phyloP scores from a whole-genome alignment of 2,329 filamentous ascomycete genomes.

The Setomelanomma holmii region DNA sequence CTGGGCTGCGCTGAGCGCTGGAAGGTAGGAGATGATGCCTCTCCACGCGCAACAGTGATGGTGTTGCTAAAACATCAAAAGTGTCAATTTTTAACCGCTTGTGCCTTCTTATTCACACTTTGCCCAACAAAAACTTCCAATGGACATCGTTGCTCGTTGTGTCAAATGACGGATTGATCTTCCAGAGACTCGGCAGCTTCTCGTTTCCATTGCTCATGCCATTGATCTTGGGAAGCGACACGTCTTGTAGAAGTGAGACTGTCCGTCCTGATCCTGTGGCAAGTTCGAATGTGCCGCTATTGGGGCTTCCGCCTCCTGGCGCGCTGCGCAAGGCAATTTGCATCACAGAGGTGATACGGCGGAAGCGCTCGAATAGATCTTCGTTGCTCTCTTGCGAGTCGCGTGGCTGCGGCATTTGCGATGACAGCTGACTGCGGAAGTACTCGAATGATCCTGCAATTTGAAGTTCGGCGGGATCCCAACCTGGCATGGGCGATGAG shows the following conservation, averaged over 20 bases:
- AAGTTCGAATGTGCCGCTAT: conserved; percentile 43
- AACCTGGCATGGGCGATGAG: conserved; percentile 39
- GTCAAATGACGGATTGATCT: conserved; percentile 36
- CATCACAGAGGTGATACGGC: conserved; percentile 44
- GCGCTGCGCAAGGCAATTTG: conserved; percentile 30
- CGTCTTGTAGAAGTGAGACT: conserved; percentile 42
- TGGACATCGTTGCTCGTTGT: conserved; percentile 41
- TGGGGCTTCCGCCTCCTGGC: conserved; percentile 35
- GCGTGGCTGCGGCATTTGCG: conserved; percentile 38
- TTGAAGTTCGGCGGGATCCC: conserved; percentile 43
- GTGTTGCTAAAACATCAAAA: no score
- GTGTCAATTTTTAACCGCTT: no score
- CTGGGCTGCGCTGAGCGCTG: no score
- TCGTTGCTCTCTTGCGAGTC: conserved; percentile 32
- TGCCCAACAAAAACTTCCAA: conserved; percentile 45
- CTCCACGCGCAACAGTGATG: no score
- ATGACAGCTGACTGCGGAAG: conserved; percentile 40
- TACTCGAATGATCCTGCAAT: conserved; percentile 41
- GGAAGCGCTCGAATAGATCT: conserved; percentile 43
- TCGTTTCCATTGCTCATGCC: conserved; percentile 31
- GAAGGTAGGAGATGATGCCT: no score
- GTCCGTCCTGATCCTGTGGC: conserved; percentile 43
- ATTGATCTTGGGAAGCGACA: conserved; percentile 38
- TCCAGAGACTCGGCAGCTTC: conserved; percentile 36
- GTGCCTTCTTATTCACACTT: conserved; percentile 27